Percentiles rank a stretch among this genome's conserved stretches.
Evolutionary conservation across 768 basidiomycete genomes (phyloP).

Genomic region (Austroboletus eburneus): DNA sequence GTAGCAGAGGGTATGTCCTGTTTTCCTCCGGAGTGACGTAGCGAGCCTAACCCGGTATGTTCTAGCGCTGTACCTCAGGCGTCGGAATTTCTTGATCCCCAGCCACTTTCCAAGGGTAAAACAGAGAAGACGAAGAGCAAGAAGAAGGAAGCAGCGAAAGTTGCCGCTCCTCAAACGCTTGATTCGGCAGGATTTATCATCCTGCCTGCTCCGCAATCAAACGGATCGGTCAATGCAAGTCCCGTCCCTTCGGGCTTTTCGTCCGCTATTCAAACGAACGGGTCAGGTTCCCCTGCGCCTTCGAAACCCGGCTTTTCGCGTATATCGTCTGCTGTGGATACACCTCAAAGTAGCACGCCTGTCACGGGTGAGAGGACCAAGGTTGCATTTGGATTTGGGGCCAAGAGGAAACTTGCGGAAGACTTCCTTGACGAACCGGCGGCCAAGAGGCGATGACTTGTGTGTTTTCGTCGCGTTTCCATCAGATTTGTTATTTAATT

Average conservation of each 20-base stretch:
- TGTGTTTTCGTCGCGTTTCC: neutral
- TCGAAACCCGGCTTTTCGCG: slow-evolving; percentile 69
- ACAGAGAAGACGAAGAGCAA: slow-evolving; percentile 80
- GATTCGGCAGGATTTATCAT: slow-evolving; percentile 66
- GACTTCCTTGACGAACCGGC: slow-evolving; percentile 66
- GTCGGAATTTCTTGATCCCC: slow-evolving; percentile 73
- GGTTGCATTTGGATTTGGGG: slow-evolving; percentile 72
- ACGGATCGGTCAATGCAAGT: slow-evolving; percentile 39
- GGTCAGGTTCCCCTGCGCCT: slow-evolving; percentile 59
- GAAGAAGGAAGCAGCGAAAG: slow-evolving; percentile 61
- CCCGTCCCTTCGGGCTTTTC: slow-evolving; percentile 40
- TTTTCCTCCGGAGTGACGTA: neutral
- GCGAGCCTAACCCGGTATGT: slow-evolving; percentile 9
- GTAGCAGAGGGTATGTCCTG: slow-evolving; percentile 76
- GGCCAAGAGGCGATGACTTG: slow-evolving; percentile 45
- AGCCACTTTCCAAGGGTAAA: slow-evolving; percentile 78
- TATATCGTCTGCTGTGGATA: slow-evolving; percentile 55
- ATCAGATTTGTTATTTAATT: no score
- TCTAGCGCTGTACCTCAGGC: slow-evolving; percentile 83
- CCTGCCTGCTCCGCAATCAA: slow-evolving; percentile 53
- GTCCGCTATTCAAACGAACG: slow-evolving; percentile 24
- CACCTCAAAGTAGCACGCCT: slow-evolving; percentile 49
- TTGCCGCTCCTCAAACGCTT: slow-evolving; percentile 39
- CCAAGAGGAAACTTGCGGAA: slow-evolving; percentile 75
- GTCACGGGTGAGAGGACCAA: slow-evolving; percentile 64